Conservation (phyloP, 345 rosid genomes). For the Turnera subulata region DNA sequence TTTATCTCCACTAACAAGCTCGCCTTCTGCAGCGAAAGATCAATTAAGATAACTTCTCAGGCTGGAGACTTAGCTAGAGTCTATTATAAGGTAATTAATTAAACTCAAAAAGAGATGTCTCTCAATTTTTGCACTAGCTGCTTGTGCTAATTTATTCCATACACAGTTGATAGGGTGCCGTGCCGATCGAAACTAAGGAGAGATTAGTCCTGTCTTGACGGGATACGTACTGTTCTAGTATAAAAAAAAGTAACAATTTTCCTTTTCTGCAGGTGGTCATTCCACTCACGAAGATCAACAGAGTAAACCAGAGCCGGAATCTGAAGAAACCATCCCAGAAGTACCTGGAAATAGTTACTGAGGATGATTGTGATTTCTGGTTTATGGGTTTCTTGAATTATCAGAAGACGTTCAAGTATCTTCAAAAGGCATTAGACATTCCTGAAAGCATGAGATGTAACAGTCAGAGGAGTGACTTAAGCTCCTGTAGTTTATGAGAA, state of each 20-base stretch:
- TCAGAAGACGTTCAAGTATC: constrained; percentile 57
- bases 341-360: constrained; percentile 61
- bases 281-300: constrained; percentile 51
- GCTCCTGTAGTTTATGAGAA: too few species aligned
- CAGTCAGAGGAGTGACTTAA: too few species aligned
- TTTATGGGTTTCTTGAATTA: constrained; percentile 79
- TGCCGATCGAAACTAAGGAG: too few species aligned
- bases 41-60: constrained; percentile 31
- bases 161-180: too few species aligned
- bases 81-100: constrained; percentile 45
- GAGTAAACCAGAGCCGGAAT: constrained; percentile 48
- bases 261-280: constrained; percentile 46
- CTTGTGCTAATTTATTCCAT: too few species aligned
- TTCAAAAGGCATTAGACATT: constrained; percentile 57
- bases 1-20: constrained; percentile 39
- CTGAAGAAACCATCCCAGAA: constrained; percentile 64
- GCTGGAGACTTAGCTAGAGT: constrained; percentile 30
- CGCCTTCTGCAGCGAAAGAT: constrained; percentile 49
- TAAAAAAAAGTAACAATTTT: too few species aligned
- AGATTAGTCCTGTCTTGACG: too few species aligned
- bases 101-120: too few species aligned
- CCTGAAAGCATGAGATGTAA: too few species aligned
- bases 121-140: too few species aligned
- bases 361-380: constrained; percentile 81
- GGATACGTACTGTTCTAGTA: too few species aligned